Conservation (phyloP, 2,329 filamentous ascomycete species). For the Rhinocladiella mackenziei region DNA sequence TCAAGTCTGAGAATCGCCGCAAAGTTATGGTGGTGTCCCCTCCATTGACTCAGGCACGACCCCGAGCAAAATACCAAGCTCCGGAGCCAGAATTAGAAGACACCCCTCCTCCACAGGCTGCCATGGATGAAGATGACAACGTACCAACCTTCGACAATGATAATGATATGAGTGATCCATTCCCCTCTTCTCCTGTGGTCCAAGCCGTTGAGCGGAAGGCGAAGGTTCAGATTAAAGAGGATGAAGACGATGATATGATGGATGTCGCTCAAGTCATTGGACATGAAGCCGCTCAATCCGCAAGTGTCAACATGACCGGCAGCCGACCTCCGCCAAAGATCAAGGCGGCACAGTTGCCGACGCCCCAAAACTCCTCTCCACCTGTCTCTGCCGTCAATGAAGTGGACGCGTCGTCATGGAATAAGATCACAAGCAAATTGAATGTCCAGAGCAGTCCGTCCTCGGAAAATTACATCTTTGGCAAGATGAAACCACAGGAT, state of each 20-base stretch:
- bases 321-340: conserved; percentile 73
- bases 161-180: conserved; percentile 77
- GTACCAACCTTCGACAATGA: conserved; percentile 61
- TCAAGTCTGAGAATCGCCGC: conserved; percentile 71
- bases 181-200: conserved; percentile 80
- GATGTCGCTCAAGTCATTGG: conserved; percentile 76
- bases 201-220: conserved; percentile 72
- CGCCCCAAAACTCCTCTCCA: conserved; percentile 74
- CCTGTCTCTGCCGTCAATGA: conserved; percentile 51
- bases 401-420: conserved; percentile 83
- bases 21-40: conserved; percentile 79
- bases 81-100: conserved; percentile 44
- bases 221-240: conserved; percentile 56
- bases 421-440: conserved; percentile 75
- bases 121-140: conserved; percentile 55
- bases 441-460: conserved; percentile 71
- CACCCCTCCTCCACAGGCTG: conserved; percentile 38
- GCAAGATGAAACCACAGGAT: conserved; percentile 78
- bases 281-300: conserved; percentile 57
- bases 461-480: conserved; percentile 60
- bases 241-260: conserved; percentile 75
- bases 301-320: conserved; percentile 74
- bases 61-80: conserved; percentile 16
- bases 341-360: conserved; percentile 64
- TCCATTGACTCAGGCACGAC: conserved; percentile 54